A percentile compares a stretch with the other conserved stretches of the same genome.
These are phyloP conservation scores for Pythium sp. DNA, from an alignment of 352 stramenopile species.

Conservation along the genomic window DNA sequence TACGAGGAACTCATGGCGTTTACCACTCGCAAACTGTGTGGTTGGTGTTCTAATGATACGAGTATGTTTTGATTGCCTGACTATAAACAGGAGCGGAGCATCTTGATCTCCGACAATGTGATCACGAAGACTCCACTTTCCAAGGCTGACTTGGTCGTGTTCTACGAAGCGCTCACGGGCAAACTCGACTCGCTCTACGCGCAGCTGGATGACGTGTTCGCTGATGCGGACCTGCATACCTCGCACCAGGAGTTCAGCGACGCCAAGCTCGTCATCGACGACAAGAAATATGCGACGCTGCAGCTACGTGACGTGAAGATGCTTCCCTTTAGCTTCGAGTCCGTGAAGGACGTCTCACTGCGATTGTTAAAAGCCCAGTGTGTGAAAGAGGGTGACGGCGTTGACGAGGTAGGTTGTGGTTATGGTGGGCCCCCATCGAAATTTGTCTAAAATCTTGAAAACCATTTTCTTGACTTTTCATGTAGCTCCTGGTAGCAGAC, in stretches of 20 bases:
- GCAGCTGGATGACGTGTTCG: slow-evolving; percentile 9
- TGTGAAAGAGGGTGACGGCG: background rate
- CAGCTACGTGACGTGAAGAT: slow-evolving; percentile 12
- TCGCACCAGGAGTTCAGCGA: background rate
- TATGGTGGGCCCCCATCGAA: too few relatives aligned
- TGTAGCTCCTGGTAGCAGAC: background rate
- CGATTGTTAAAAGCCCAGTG: background rate
- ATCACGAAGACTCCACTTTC: background rate
- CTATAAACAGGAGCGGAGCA: background rate
- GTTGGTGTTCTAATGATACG: too few relatives aligned
- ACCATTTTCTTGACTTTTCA: background rate
- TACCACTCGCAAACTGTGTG: too few relatives aligned
- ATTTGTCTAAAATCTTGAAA: background rate
- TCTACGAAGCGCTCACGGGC: slow-evolving; percentile 1
- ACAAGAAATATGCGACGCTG: background rate
- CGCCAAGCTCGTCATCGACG: background rate
- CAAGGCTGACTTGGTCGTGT: slow-evolving; percentile 1
- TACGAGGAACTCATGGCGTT: too few relatives aligned
- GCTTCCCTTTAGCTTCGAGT: slow-evolving; percentile 12
- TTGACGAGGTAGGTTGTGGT: background rate
- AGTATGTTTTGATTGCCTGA: too few relatives aligned
- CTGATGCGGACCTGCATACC: background rate
- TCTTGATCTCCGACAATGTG: background rate
- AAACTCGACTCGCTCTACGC: slow-evolving; percentile 16
- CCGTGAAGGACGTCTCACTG: background rate